These are phyloP conservation scores for Daldinia bambusicola DNA, from an alignment of 495 filamentous ascomycete genomes.

Conservation along the genomic window DNA sequence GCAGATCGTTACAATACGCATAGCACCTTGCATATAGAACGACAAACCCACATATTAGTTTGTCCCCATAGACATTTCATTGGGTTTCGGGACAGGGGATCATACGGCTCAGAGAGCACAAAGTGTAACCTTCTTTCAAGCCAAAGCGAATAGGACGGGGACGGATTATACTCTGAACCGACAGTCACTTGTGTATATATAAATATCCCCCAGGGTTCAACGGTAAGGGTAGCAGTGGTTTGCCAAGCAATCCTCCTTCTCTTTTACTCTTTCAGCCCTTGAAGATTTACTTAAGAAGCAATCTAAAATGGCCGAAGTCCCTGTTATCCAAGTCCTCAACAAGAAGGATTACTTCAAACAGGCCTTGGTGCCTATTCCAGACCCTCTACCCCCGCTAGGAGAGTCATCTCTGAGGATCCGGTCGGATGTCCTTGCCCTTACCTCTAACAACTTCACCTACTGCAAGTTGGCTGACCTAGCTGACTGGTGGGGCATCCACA, in stretches of 20 bases:
- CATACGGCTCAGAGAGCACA: neutral
- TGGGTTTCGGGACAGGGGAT: neutral
- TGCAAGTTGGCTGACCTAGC: constrained; percentile 59
- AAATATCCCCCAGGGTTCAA: neutral
- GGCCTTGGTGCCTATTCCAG: constrained; percentile 45
- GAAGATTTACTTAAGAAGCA: neutral
- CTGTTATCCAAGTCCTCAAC: constrained; percentile 50
- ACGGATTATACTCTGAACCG: neutral
- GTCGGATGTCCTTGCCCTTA: constrained; percentile 57
- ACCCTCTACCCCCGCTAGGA: constrained; percentile 39
- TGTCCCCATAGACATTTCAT: neutral
- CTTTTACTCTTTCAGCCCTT: neutral
- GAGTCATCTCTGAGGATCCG: constrained; percentile 57
- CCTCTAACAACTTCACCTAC: constrained; percentile 67
- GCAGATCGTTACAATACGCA: neutral
- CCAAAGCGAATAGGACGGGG: neutral
- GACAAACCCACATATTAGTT: neutral
- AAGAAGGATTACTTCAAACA: constrained; percentile 53
- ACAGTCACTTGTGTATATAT: neutral
- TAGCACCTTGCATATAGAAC: neutral
- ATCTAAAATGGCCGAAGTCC: constrained; percentile 33
- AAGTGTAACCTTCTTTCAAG: neutral
- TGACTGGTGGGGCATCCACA: constrained; percentile 61
- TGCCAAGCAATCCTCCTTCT: neutral
- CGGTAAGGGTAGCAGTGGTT: neutral